Evolutionary conservation across 805 yeast species (phyloP), one percentile per base, ranked within the genome.

Genomic region (Yarrowia sp.): DNA sequence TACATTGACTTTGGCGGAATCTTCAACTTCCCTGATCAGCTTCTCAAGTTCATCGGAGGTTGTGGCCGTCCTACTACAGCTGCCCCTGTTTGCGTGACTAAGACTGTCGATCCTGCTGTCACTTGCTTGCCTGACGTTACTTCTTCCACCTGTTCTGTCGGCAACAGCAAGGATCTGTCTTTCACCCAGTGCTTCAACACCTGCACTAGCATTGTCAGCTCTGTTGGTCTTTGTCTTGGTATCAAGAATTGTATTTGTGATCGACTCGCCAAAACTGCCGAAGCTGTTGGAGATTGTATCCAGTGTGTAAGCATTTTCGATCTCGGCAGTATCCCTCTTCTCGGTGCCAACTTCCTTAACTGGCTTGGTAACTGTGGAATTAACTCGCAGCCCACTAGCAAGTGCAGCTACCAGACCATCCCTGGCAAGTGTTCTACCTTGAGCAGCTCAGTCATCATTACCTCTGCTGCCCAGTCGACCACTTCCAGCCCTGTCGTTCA

Each of bases 61-160:
- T 46, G 50, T 26, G 50, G 36, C 9, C 32, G 50, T 9, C 36
- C 50, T 22, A 46, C 50, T 36, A 46, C 50, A 11, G 50, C 50
- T 15, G 15, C 36, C 11, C 36, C 19, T 14, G 50, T 46, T 3
- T 46, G 50, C 10, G 50, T 46, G 32, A 46, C 50, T 10, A 46
- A 46, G 50, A 52, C 58, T 15, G 16, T 35, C 35, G 58, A 38
- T 12, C 58, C 58, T 52, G 7, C 26, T 35, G 42, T 52, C 22
- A 12, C 58, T 8, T 52, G 58, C 35, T 41, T 35, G 42, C 58
- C 58, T 19, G 58, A 35, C 7, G 58, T 52, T 10, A 38, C 58
- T 35, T n/a, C 58, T 19, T 38, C 42, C 15, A 52, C 40, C 8
- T 52, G 58, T 12, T 38, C 42, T 2, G 22, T 52, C 19, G 15